Conservation (phyloP, 2,329 filamentous ascomycete species). For the Talaromyces sp. region DNA sequence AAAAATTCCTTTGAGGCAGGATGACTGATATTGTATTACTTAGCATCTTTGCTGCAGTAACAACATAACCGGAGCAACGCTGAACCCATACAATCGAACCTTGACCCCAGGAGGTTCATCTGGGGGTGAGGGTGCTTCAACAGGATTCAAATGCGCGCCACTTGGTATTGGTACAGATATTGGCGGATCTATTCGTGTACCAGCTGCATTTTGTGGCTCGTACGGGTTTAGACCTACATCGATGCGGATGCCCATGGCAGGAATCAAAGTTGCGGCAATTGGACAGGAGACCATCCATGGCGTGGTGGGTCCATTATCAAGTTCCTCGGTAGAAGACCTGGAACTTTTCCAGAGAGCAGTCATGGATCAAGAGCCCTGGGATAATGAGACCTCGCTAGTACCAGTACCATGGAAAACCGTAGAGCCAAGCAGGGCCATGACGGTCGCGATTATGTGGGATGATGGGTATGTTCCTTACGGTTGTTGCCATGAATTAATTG, state of each 20-base stretch:
- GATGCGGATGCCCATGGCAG: constrained; percentile 34
- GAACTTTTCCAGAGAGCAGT: constrained; percentile 44
- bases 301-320: constrained; percentile 34
- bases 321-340: constrained; percentile 35
- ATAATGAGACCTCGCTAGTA: constrained; percentile 43
- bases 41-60: constrained; percentile 43
- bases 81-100: constrained; percentile 45
- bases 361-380: constrained; percentile 46
- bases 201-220: constrained; percentile 49
- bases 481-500: neutral
- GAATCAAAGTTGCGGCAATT: constrained; percentile 29
- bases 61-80: constrained; percentile 44
- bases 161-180: constrained; percentile 53
- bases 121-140: constrained; percentile 49
- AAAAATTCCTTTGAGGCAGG: neutral
- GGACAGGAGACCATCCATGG: constrained; percentile 45
- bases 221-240: constrained; percentile 49
- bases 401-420: constrained; percentile 46
- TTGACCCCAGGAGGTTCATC: constrained; percentile 48
- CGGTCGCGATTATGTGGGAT: constrained; percentile 64
- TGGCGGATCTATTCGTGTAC: constrained; percentile 50
- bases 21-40: constrained; percentile 4
- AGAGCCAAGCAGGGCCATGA: constrained; percentile 26
- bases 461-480: constrained; percentile 50
- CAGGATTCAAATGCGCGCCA: constrained; percentile 45